Conservation (phyloP, 1,284 basidiomycete species). For the Bondarzewia mesenterica region DNA sequence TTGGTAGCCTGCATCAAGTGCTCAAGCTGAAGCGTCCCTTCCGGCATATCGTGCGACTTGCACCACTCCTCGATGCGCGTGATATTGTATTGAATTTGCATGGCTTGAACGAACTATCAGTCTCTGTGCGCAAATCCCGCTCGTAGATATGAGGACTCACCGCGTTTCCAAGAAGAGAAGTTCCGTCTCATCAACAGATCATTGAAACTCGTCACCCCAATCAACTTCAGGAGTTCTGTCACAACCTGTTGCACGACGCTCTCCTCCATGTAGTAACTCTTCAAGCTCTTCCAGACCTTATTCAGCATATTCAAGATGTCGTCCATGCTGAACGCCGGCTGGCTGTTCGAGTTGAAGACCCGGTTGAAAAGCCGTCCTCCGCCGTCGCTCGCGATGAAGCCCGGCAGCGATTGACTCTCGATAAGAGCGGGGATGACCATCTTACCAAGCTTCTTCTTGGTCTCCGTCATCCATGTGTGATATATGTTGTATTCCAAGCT, state of each 20-base stretch:
- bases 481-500: conserved; percentile 99
- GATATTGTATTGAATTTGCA: conserved; percentile 99
- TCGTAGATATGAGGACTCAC: conserved; percentile 33
- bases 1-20: conserved; percentile 99
- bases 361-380: conserved; percentile 92
- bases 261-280: conserved; percentile 99
- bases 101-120: conserved; percentile 47
- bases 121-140: neutral
- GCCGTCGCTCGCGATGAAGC: conserved; percentile 94
- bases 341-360: conserved; percentile 75
- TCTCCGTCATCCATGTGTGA: conserved; percentile 99
- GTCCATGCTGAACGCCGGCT: conserved; percentile 97
- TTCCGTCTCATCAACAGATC: conserved; percentile 98
- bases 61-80: conserved; percentile 98
- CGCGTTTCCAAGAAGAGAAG: conserved; percentile 99
- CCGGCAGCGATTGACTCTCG: conserved; percentile 95
- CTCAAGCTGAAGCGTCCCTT: conserved; percentile 95
- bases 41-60: conserved; percentile 98
- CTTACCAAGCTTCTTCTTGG: conserved; percentile 93
- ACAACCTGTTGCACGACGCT: conserved; percentile 95
- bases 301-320: conserved; percentile 96
- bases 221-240: conserved; percentile 92
- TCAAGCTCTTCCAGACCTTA: conserved; percentile 97
- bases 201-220: conserved; percentile 98
- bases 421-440: conserved; percentile 99